Conservation (phyloP, 345 rosid species). For the Pugionium cornutum region DNA sequence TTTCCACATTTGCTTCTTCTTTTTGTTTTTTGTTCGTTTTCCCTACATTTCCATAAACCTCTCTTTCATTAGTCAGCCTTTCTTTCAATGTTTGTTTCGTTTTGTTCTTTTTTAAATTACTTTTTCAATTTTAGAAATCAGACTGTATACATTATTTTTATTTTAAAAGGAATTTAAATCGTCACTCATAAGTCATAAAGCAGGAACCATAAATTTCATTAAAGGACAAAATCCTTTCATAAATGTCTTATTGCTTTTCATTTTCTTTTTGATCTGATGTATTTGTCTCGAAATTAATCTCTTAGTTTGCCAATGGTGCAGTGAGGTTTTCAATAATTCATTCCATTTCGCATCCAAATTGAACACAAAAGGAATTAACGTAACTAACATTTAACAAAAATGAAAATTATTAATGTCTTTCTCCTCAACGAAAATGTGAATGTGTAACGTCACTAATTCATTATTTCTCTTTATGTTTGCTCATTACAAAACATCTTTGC, state of each 20-base stretch:
- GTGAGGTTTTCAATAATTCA: too few species aligned
- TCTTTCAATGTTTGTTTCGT: neutral
- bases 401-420: too few species aligned
- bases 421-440: too few species aligned
- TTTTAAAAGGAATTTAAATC: neutral
- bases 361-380: too few species aligned
- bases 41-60: conserved; percentile 15
- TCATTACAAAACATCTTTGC: too few species aligned
- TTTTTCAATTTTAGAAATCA: neutral
- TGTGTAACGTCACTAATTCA: too few species aligned
- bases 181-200: neutral
- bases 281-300: too few species aligned
- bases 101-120: neutral
- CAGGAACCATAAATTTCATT: neutral
- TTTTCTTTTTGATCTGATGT: neutral
- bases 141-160: neutral
- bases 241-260: neutral
- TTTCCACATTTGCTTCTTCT: neutral
- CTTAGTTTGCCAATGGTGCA: too few species aligned
- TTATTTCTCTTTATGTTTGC: too few species aligned
- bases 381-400: too few species aligned
- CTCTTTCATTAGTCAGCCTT: conserved; percentile 16
- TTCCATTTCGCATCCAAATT: too few species aligned
- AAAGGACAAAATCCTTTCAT: neutral
- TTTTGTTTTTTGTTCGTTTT: neutral